A percentile compares a stretch with the other conserved stretches of the same genome.
These are phyloP conservation scores for Uronychia binucleata DNA, from an alignment of 73 alveolate genomes.

Conservation along the genomic window DNA sequence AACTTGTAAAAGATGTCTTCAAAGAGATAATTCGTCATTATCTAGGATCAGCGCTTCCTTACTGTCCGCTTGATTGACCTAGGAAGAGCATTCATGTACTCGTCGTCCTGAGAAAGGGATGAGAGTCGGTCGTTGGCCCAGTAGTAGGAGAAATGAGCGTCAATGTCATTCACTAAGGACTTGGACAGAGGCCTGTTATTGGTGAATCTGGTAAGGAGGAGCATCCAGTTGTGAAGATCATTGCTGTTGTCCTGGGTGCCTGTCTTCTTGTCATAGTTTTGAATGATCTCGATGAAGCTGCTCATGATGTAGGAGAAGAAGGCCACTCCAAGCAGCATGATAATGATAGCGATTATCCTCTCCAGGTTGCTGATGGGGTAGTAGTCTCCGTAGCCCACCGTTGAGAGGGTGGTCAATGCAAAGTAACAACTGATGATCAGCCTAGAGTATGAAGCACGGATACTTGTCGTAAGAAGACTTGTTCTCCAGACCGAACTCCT, in stretches of 20 bases:
- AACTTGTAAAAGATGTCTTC: slow-evolving; percentile 47
- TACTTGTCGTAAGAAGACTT: slow-evolving; percentile 1
- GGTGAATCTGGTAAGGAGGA: slow-evolving; percentile 66
- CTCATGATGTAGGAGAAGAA: slow-evolving; percentile 94
- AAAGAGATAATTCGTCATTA: slow-evolving; percentile 51
- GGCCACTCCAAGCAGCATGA: slow-evolving; percentile 93
- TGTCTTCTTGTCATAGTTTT: slow-evolving; percentile 76
- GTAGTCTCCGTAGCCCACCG: slow-evolving; percentile 94
- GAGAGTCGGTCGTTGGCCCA: slow-evolving; percentile 81
- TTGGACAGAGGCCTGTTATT: slow-evolving; percentile 79
- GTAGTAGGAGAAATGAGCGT: slow-evolving; percentile 80
- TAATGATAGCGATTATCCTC: slow-evolving; percentile 79
- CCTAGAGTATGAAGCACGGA: background rate
- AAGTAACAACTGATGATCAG: slow-evolving; percentile 83
- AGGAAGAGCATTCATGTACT: slow-evolving; percentile 81
- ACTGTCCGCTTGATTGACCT: slow-evolving; percentile 60
- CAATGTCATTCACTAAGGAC: slow-evolving; percentile 66
- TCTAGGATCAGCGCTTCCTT: background rate
- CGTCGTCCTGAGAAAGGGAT: slow-evolving; percentile 67
- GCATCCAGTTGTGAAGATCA: slow-evolving; percentile 82
- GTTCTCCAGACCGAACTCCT: slow-evolving; percentile 63
- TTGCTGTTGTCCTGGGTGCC: slow-evolving; percentile 87
- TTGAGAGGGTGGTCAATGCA: slow-evolving; percentile 89
- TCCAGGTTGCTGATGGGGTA: slow-evolving; percentile 82
- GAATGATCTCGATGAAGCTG: slow-evolving; percentile 80